Evolutionary conservation across 2,329 filamentous ascomycete genomes (phyloP).

Genomic region (Neonectria sp.): DNA sequence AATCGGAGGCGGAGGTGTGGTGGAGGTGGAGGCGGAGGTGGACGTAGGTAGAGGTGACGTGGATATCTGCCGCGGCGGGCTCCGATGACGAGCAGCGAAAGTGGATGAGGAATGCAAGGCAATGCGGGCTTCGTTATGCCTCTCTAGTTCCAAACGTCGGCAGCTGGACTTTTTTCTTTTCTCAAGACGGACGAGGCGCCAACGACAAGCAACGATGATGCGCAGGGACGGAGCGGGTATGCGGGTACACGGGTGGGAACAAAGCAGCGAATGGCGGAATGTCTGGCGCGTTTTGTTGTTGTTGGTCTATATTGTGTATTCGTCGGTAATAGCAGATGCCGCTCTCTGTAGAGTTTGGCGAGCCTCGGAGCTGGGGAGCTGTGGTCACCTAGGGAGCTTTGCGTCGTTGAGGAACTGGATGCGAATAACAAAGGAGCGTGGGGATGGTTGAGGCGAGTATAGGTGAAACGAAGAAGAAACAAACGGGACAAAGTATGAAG

Average conservation of each 20-base stretch:
- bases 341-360: background rate
- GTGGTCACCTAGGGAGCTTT: conserved; percentile 20
- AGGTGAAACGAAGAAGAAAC: conserved; percentile 13
- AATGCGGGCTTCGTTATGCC: conserved; percentile 3
- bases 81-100: conserved; percentile 18
- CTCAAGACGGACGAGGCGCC: background rate
- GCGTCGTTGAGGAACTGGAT: conserved; percentile 2
- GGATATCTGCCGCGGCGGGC: conserved; percentile 19
- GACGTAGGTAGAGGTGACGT: conserved; percentile 23
- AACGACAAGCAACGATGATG: background rate
- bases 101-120: conserved; percentile 11
- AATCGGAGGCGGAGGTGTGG: background rate
- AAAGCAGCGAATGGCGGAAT: background rate
- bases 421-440: background rate
- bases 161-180: background rate
- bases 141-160: conserved; percentile 6
- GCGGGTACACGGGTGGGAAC: background rate
- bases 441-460: conserved; percentile 8
- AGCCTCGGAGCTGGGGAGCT: background rate
- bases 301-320: background rate
- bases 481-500: background rate
- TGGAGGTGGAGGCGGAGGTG: background rate
- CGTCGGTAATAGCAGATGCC: background rate
- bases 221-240: background rate
- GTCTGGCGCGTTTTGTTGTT: background rate